phyloP scores from a whole-genome alignment of 176 grass and related monocot species.

The Thinopyrum elongatum region DNA sequence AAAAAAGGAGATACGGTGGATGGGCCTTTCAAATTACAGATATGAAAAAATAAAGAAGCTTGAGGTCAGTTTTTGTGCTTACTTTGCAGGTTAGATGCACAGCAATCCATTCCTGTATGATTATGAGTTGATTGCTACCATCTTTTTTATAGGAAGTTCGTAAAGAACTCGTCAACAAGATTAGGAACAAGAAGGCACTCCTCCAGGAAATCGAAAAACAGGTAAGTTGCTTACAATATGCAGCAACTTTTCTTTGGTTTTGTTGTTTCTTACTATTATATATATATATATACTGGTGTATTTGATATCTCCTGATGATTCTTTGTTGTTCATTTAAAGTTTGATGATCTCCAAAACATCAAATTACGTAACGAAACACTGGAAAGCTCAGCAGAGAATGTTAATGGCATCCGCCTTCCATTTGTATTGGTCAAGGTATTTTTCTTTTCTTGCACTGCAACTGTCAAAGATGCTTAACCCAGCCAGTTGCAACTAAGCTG shows the following conservation, averaged over 20 bases:
- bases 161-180: slow-evolving; percentile 50
- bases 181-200: slow-evolving; percentile 75
- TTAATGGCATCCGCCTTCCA: slow-evolving; percentile 68
- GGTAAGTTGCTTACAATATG: slow-evolving; percentile 46
- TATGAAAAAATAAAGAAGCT: slow-evolving; percentile 60
- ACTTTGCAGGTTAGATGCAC: slow-evolving; percentile 12
- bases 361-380: slow-evolving; percentile 66
- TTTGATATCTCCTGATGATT: slow-evolving; percentile 14
- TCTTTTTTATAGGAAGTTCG: slow-evolving; percentile 58
- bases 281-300: not conserved
- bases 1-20: slow-evolving; percentile 95
- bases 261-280: slow-evolving; percentile 15
- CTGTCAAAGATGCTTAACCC: not conserved
- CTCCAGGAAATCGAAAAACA: slow-evolving; percentile 86
- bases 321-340: slow-evolving; percentile 64
- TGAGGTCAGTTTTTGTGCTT: slow-evolving; percentile 66
- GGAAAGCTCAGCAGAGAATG: slow-evolving; percentile 47
- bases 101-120: not conserved
- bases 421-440: slow-evolving; percentile 94
- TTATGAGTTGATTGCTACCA: not conserved
- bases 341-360: slow-evolving; percentile 81
- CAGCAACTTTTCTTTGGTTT: slow-evolving; percentile 27
- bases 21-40: slow-evolving; percentile 69
- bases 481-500: not conserved
- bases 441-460: slow-evolving; percentile 24